These are phyloP conservation scores for Curvularia eragrostidis DNA, from an alignment of 2,329 filamentous ascomycete species.

Conservation along the genomic window DNA sequence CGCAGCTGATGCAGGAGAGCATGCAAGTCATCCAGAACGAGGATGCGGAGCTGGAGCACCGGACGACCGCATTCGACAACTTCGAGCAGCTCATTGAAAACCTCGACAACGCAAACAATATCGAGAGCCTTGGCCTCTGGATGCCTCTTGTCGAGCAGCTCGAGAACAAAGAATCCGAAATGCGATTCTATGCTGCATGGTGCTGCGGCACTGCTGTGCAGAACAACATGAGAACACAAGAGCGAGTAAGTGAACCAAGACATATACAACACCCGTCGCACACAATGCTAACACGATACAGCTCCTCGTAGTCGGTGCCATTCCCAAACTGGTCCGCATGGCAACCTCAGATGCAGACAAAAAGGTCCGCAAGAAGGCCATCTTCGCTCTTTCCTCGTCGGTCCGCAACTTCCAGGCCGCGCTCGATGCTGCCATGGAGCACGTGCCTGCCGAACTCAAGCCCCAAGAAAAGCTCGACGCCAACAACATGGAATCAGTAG, in stretches of 20 bases:
- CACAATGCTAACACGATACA: conserved; percentile 35
- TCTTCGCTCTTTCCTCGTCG: conserved; percentile 85
- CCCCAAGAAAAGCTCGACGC: conserved; percentile 73
- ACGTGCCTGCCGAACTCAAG: conserved; percentile 68
- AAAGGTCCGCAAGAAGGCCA: conserved; percentile 80
- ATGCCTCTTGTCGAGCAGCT: conserved; percentile 76
- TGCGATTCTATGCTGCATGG: conserved; percentile 89
- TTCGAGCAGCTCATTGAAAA: conserved; percentile 38
- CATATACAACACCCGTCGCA: not conserved
- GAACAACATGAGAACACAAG: conserved; percentile 89
- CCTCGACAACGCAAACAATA: conserved; percentile 95
- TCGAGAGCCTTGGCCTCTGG: conserved; percentile 82
- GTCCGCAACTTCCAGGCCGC: conserved; percentile 88
- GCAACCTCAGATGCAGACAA: conserved; percentile 65
- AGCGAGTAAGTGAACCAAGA: conserved; percentile 60
- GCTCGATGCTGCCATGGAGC: conserved; percentile 69
- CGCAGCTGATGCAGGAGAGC: conserved; percentile 85
- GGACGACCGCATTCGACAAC: conserved; percentile 35
- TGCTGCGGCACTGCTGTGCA: conserved; percentile 94
- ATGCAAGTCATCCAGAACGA: conserved; percentile 76
- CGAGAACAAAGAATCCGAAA: conserved; percentile 69
- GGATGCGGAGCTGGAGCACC: conserved; percentile 27
- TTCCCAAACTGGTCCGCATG: conserved; percentile 73
- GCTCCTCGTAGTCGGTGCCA: conserved; percentile 67
- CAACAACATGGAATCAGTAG: conserved; percentile 83